Conservation (phyloP, 2,329 filamentous ascomycete species). For the Magnaporthiopsis poae region DNA sequence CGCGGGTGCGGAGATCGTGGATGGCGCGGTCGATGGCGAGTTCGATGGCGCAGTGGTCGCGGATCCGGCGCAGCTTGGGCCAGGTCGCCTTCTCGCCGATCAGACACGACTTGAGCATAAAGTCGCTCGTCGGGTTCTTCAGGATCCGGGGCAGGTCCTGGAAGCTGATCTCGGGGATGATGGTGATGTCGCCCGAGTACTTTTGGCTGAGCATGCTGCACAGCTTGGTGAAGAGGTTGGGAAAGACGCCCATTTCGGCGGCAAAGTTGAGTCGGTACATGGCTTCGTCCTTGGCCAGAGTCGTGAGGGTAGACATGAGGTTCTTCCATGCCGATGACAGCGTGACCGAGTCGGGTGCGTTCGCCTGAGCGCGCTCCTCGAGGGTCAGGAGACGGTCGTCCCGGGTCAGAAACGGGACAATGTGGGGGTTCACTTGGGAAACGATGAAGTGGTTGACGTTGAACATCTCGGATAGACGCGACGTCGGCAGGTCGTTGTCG, state of each 20-base stretch:
- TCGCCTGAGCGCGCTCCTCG: conserved; percentile 12
- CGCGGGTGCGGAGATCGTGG: conserved; percentile 54
- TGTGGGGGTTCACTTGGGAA: conserved; percentile 90
- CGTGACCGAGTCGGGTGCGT: not conserved
- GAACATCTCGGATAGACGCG: conserved; percentile 83
- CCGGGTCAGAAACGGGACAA: conserved; percentile 72
- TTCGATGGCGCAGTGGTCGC: conserved; percentile 82
- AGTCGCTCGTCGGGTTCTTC: conserved; percentile 74
- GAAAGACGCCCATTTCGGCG: conserved; percentile 69
- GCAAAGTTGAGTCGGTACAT: conserved; percentile 73
- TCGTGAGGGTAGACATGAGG: conserved; percentile 59
- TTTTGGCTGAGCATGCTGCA: conserved; percentile 77
- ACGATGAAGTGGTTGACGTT: conserved; percentile 98
- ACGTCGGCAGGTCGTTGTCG: conserved; percentile 88
- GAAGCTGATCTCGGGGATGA: conserved; percentile 62
- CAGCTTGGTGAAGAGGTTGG: conserved; percentile 67
- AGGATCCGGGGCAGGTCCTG: conserved; percentile 30
- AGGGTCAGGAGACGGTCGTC: conserved; percentile 51
- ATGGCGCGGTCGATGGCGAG: conserved; percentile 71
- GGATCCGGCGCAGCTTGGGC: conserved; percentile 77
- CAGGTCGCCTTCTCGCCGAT: conserved; percentile 80
- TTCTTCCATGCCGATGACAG: conserved; percentile 10
- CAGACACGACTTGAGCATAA: conserved; percentile 70
- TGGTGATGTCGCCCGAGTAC: conserved; percentile 92
- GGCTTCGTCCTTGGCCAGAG: conserved; percentile 68